Evolutionary conservation across 192 early-diverging fungal genomes (phyloP).

Genomic region (Mycoemilia scoparia): DNA sequence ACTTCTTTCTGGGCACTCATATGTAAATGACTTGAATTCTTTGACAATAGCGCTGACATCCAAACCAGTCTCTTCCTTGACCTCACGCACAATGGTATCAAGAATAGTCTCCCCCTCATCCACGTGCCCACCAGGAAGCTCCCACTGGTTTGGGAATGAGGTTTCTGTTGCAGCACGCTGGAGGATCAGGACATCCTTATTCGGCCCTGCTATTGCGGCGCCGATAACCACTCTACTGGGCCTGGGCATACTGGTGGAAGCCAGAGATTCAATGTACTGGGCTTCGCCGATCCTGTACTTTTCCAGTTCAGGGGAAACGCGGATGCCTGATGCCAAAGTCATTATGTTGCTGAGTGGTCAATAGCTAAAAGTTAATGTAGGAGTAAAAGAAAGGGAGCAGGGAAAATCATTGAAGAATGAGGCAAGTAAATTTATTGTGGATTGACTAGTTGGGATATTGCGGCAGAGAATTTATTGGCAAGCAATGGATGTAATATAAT

Average conservation of each 20-base stretch:
- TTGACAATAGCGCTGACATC: conserved; percentile 7
- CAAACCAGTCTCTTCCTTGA: conserved; percentile 20
- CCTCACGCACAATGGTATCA: conserved; percentile 17
- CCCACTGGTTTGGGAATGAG: conserved; percentile 24
- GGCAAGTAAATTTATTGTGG: no score
- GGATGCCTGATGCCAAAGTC: no score
- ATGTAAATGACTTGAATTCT: conserved; percentile 17
- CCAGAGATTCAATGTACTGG: no score
- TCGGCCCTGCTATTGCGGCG: conserved; percentile 8
- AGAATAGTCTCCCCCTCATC: conserved; percentile 17
- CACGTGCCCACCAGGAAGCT: conserved; percentile 23
- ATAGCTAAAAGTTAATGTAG: no score
- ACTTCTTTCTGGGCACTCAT: conserved; percentile 8
- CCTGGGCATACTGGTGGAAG: conserved; percentile 1
- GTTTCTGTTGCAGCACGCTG: conserved; percentile 21
- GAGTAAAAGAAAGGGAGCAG: no score
- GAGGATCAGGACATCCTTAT: conserved; percentile 13
- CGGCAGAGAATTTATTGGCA: no score
- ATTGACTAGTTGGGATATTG: no score
- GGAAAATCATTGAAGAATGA: no score
- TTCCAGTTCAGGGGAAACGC: no score
- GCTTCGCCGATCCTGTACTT: no score
- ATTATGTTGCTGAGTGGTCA: no score
- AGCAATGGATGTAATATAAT: no score
- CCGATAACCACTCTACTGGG: conserved; percentile 19